phyloP scores from a whole-genome alignment of 2,329 filamentous ascomycete species.

The Stagonosporopsis vannaccii region DNA sequence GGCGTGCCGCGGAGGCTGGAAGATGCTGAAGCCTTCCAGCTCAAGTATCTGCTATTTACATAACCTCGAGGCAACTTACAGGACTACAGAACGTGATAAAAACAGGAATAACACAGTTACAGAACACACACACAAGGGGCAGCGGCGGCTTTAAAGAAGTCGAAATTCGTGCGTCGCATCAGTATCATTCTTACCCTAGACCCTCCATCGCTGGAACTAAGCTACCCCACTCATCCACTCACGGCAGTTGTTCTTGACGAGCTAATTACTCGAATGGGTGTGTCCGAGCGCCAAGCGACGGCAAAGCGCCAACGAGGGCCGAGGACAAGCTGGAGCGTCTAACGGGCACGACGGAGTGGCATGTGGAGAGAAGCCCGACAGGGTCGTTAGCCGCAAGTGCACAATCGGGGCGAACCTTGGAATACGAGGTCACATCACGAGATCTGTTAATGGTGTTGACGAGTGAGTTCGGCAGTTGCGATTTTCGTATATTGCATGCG shows the following conservation, averaged over 20 bases:
- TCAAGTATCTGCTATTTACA: too few relatives aligned
- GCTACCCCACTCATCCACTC: conserved; percentile 40
- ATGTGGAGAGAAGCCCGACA: conserved; percentile 8
- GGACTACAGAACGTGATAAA: neutral
- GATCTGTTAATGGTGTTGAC: neutral
- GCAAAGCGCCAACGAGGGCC: neutral
- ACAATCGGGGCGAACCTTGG: neutral
- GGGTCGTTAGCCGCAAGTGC: neutral
- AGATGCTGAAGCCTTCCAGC: neutral
- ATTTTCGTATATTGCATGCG: neutral
- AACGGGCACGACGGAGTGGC: conserved; percentile 1
- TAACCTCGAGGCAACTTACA: neutral
- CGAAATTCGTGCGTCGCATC: conserved; percentile 5
- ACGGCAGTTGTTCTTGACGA: conserved; percentile 43
- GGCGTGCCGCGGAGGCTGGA: neutral
- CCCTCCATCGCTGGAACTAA: conserved; percentile 22
- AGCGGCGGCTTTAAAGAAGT: conserved; percentile 8
- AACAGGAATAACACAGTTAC: neutral
- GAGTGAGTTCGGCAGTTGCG: conserved; percentile 8
- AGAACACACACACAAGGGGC: neutral
- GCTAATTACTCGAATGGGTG: conserved; percentile 5
- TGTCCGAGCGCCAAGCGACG: neutral
- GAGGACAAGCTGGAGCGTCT: neutral
- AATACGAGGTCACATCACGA: neutral
- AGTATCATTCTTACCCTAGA: conserved; percentile 11